phyloP scores from a whole-genome alignment of 1,284 basidiomycete genomes.

The Malassezia vespertilionis region DNA sequence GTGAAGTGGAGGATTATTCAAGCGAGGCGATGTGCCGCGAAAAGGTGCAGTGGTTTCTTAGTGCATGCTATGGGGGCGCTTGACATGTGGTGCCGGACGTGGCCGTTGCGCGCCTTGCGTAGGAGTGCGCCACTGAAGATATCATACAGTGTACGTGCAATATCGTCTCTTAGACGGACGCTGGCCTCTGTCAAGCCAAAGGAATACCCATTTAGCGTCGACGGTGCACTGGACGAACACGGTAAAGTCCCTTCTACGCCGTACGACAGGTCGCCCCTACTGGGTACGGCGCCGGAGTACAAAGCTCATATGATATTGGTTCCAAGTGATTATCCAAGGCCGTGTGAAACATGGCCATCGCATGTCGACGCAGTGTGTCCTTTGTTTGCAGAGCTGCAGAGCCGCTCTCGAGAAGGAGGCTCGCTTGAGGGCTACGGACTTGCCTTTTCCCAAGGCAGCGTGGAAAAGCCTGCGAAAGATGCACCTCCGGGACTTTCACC shows the following conservation, averaged over 20 bases:
- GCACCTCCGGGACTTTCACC: neutral
- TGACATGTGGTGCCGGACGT: no score
- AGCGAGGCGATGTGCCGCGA: no score
- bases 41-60: no score
- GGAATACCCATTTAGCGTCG: constrained; percentile 9
- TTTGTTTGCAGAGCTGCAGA: constrained; percentile 32
- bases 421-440: constrained; percentile 35
- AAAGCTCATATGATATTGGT: constrained; percentile 33
- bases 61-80: no score
- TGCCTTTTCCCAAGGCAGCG: constrained; percentile 23
- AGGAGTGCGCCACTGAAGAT: no score
- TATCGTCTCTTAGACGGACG: no score
- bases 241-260: constrained; percentile 30
- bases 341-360: constrained; percentile 29
- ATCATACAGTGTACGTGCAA: no score
- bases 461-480: neutral
- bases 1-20: neutral
- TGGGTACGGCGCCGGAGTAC: constrained; percentile 33
- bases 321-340: constrained; percentile 21
- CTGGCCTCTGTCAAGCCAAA: no score
- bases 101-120: no score
- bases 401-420: constrained; percentile 24
- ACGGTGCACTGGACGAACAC: constrained; percentile 24
- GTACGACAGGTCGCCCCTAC: constrained; percentile 30
- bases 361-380: constrained; percentile 32